Base-by-base conservation (phyloP, 2,329 filamentous ascomycete genomes). In the Aspergillus sp. region DNA sequence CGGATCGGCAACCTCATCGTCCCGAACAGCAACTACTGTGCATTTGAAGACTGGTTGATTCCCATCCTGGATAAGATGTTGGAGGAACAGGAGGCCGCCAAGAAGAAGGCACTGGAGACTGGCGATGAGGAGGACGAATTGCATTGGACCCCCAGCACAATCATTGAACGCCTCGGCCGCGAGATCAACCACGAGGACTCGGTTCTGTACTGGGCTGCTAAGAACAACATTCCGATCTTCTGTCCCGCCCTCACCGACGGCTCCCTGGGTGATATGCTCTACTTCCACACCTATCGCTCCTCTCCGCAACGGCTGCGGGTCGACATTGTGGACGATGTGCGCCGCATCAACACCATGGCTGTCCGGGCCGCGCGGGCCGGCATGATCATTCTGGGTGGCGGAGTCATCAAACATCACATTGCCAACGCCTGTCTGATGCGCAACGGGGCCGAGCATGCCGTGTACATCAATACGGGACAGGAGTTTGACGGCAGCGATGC, bases 401-500 rank as follows among this genome's bases (percentile, higher is more conserved):
- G 95, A 0, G 81, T 99, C n/a, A 85, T 99, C 70, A 99, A 99
- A 81, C 95, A 99, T 72, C 95, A 99, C 76, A 98, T 99, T 73
- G 93, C 95, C 55, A 99, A 99, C 75, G 95, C 95, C 2, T 97
- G 92, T 70, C 77, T 99, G 70, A 98, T 99, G 95, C 87, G 95
- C 53, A 99, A 99, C 71, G 95, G 95, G 2, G 95, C 95, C 15
- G 95, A 99, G 76, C 94, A 91, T 64, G 95, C 95, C 2, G 95
- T 99, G 1, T 99, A 97, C 75, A 92, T 99, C 77, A 99, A 99
- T 78, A 99, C 95, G 1, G 95, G 88, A 0, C 92, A 97, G 75
- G 95, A 99, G 75, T 99, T 97, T 74, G 95, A 99, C 74, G 95
- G 95, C 2, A 97, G 92, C 70, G 95, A 99, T 79, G 94, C 95